phyloP scores from a whole-genome alignment of 192 early-diverging fungal species.

The Coemansia sp. region DNA sequence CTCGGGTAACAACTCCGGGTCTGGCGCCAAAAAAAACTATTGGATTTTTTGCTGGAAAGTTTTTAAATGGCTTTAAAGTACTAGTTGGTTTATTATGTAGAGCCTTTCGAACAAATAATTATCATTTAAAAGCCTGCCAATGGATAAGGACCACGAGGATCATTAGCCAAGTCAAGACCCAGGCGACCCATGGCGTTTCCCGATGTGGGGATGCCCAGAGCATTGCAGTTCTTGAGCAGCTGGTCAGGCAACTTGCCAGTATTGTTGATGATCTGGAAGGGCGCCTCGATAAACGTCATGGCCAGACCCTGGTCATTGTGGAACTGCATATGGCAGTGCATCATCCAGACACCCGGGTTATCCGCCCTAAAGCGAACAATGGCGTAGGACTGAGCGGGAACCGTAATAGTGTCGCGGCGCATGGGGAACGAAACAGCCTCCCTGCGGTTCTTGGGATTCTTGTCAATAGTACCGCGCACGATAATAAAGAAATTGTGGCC shows the following conservation, averaged over 20 bases:
- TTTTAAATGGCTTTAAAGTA: neutral
- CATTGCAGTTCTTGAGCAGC: constrained; percentile 61
- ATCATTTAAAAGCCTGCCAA: constrained; percentile 22
- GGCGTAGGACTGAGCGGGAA: constrained; percentile 60
- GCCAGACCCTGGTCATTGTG: constrained; percentile 70
- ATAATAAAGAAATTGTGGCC: constrained; percentile 82
- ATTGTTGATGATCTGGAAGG: constrained; percentile 53
- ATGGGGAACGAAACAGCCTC: constrained; percentile 24
- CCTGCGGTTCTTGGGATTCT: constrained; percentile 25
- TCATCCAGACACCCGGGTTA: constrained; percentile 83
- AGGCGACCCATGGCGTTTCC: constrained; percentile 78
- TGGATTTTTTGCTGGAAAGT: too few relatives aligned
- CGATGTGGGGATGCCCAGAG: constrained; percentile 56
- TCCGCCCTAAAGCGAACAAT: constrained; percentile 73
- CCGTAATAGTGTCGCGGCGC: constrained; percentile 71
- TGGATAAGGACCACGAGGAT: constrained; percentile 52
- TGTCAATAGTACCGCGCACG: constrained; percentile 50
- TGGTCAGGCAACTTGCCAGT: constrained; percentile 48
- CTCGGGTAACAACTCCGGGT: neutral
- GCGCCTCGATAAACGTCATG: constrained; percentile 67
- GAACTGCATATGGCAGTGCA: constrained; percentile 78
- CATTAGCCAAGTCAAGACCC: constrained; percentile 64
- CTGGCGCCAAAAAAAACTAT: too few relatives aligned
- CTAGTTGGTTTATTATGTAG: neutral
- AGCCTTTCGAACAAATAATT: neutral